These are phyloP conservation scores for Rhynchosporium graminicola DNA, from an alignment of 2,329 filamentous ascomycete species.

Conservation along the genomic window DNA sequence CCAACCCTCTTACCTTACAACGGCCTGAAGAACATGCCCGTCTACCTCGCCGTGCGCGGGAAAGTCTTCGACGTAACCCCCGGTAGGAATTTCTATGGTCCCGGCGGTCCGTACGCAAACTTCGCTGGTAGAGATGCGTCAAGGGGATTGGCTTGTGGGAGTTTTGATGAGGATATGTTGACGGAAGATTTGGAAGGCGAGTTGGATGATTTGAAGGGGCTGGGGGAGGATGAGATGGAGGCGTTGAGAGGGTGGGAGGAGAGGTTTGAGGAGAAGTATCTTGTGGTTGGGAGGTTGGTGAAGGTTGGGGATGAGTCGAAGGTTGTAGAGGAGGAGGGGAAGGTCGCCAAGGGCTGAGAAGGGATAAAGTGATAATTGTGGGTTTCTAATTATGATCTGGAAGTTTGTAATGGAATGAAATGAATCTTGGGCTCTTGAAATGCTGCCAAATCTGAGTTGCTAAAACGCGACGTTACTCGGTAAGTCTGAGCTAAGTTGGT, in stretches of 20 bases:
- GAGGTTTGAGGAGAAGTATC: conserved; percentile 88
- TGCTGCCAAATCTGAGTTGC: no score
- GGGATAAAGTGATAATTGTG: no score
- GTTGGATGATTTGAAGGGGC: conserved; percentile 71
- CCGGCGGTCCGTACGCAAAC: conserved; percentile 91
- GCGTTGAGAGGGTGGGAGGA: conserved; percentile 90
- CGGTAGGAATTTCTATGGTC: conserved; percentile 93
- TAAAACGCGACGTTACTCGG: no score
- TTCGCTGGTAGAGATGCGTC: conserved; percentile 93
- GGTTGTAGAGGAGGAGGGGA: conserved; percentile 39
- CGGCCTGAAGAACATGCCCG: conserved; percentile 70
- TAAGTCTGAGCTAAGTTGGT: no score
- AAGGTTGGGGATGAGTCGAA: conserved; percentile 56
- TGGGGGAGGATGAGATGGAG: conserved; percentile 76
- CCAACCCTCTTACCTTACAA: conserved; percentile 83
- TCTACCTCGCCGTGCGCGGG: conserved; percentile 90
- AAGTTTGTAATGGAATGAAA: no score
- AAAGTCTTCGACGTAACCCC: conserved; percentile 86
- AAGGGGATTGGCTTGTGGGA: conserved; percentile 83
- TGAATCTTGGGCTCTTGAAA: no score
- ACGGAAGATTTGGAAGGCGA: conserved; percentile 86
- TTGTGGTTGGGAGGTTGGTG: conserved; percentile 88
- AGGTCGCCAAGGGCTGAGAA: conserved; percentile 19
- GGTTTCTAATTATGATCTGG: no score
- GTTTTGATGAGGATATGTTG: conserved; percentile 94